Base-by-base conservation (phyloP, 257 asterid genomes). In the Nicotiana obtusifolia region DNA sequence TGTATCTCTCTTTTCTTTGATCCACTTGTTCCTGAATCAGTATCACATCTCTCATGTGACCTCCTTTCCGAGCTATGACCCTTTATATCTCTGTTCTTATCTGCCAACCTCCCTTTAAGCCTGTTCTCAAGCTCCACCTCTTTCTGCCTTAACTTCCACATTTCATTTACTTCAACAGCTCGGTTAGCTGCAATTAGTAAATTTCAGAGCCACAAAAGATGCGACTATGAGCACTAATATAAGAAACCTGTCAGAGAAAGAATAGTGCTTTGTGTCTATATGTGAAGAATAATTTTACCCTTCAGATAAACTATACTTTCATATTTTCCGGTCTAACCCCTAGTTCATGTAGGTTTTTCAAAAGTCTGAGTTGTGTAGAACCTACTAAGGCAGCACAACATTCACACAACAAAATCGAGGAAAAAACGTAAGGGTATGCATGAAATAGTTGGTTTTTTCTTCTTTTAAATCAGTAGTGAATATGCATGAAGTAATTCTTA, bases 61-160 rank as follows among this genome's bases (percentile, higher is more conserved):
- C 84, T 86, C 69, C 88, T 86, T 80, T 88, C 88, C n/a, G 78
- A 71, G 71, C 85, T 82, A 79, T 60, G 76, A 79, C 82, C 69
- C 84, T 83, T 84, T 17, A 56, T 49, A 60, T 82, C 76, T 75
- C 87, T 78, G 81, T 90, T 86, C 60, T 78, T 88, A 30, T 85
- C 78, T 80, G 86, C 85, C 33, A 56, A 60, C 84, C 83, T 83
- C 71, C 92, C 89, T 82, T 81, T 84, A 65, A 88, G 89, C 86
- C 90, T 88, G 65, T 82, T 82, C 69, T 93, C 98, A 84, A 94
- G 89, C 88, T 94, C 97, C 52, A 88, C 53, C 87, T 94, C 98
- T 82, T 94, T 96, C 83, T 93, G 97, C 87, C 98, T 88, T 61
- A 90, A 78, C 53, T 91, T 91, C 99, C 99, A 94, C 97, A 93